phyloP scores from a whole-genome alignment of 2,329 filamentous ascomycete genomes.

The Colletotrichum tropicicola region DNA sequence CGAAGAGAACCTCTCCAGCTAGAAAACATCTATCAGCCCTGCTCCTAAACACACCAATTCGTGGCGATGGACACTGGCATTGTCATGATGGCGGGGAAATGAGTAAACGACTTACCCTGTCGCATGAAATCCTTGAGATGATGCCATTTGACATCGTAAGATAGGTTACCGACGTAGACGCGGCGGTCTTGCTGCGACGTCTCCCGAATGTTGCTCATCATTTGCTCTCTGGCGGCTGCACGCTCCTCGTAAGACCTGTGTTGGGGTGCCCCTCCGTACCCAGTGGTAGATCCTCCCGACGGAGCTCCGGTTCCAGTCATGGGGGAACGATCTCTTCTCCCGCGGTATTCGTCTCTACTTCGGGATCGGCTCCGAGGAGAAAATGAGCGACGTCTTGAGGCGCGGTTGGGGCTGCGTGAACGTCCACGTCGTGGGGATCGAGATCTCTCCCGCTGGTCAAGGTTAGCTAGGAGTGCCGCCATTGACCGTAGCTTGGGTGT shows the following conservation, averaged over 20 bases:
- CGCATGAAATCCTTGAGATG: constrained; percentile 99
- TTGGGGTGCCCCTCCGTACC: constrained; percentile 66
- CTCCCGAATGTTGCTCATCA: constrained; percentile 95
- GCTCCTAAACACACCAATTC: neutral
- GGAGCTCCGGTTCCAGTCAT: constrained; percentile 79
- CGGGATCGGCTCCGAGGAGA: constrained; percentile 82
- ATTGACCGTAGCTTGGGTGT: constrained; percentile 23
- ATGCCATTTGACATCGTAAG: constrained; percentile 99
- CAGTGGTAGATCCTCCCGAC: constrained; percentile 75
- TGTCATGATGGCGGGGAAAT: constrained; percentile 23
- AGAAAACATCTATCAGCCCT: constrained; percentile 38
- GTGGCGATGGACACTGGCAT: neutral
- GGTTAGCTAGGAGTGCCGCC: constrained; percentile 16
- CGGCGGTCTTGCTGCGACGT: constrained; percentile 98
- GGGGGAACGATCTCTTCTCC: constrained; percentile 80
- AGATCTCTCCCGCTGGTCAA: constrained; percentile 80
- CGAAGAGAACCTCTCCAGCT: constrained; percentile 99
- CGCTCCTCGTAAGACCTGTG: constrained; percentile 88
- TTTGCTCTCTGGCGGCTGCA: constrained; percentile 84
- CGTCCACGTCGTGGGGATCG: constrained; percentile 81
- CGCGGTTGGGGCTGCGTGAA: constrained; percentile 82
- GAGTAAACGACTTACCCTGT: constrained; percentile 76
- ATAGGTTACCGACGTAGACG: constrained; percentile 98
- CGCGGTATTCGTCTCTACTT: constrained; percentile 81
- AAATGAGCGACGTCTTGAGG: constrained; percentile 77